These are phyloP conservation scores for Trypanosomatidae sp. DNA, from an alignment of 208 protist genomes.

Conservation along the genomic window DNA sequence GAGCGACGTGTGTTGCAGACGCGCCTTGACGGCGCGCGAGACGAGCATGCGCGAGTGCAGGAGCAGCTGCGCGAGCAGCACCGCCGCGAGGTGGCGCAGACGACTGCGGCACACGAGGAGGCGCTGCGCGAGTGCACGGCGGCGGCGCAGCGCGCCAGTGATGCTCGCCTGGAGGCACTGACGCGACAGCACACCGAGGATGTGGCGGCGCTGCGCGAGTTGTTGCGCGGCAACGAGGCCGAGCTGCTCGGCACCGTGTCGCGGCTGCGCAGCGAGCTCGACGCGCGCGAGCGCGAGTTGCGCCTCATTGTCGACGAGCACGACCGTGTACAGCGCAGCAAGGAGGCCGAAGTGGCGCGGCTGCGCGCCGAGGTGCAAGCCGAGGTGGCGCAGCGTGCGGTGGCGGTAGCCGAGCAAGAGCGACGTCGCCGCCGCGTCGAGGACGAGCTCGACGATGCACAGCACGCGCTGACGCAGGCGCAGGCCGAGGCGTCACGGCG, in stretches of 20 bases:
- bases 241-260: no score
- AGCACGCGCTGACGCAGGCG: conserved; percentile 34
- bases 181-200: conserved; percentile 14
- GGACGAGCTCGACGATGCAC: conserved; percentile 16
- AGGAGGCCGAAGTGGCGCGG: conserved; percentile 19
- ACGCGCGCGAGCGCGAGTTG: conserved; percentile 25
- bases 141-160: no score
- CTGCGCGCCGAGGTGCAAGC: conserved; percentile 29
- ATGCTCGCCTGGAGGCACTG: conserved; percentile 7
- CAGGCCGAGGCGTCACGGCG: conserved; percentile 24
- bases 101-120: no score
- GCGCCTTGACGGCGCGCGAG: no score
- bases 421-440: conserved; percentile 30
- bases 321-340: conserved; percentile 11
- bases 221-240: no score
- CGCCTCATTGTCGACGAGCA: conserved; percentile 22
- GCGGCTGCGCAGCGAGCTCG: conserved; percentile 22
- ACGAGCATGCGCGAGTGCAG: no score
- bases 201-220: conserved; percentile 18
- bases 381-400: conserved; percentile 17
- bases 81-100: no score
- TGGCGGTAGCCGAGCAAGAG: conserved; percentile 51
- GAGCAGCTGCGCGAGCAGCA: no score
- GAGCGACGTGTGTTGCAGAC: no score
- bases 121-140: no score